Evolutionary conservation across 768 basidiomycete genomes (phyloP).

Genomic region (Lactarius akahatsu): DNA sequence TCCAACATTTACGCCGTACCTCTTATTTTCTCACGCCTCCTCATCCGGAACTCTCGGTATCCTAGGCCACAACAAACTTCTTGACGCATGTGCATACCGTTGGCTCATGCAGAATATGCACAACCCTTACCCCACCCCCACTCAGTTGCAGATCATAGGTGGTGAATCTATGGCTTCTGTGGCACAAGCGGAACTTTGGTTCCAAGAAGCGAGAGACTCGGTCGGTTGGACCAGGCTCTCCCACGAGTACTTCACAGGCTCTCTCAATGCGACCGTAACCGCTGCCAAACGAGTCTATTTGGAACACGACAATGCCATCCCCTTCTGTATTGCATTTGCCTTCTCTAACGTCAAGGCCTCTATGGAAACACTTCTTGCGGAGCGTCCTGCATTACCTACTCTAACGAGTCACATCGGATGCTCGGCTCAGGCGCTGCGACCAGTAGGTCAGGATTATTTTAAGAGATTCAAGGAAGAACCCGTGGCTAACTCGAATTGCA

Average conservation of each 20-base stretch:
- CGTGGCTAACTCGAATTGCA: too few relatives aligned
- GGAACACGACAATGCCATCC: constrained; percentile 21
- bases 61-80: constrained; percentile 4
- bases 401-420: too few relatives aligned
- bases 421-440: too few relatives aligned
- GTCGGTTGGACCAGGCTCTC: constrained; percentile 31
- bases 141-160: constrained; percentile 14
- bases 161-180: constrained; percentile 12
- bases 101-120: constrained; percentile 39
- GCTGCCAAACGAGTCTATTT: constrained; percentile 35
- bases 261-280: constrained; percentile 32
- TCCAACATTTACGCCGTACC: not conserved
- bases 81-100: constrained; percentile 9
- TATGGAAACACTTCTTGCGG: constrained; percentile 36
- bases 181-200: constrained; percentile 27
- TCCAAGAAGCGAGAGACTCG: constrained; percentile 27
- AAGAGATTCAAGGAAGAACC: too few relatives aligned
- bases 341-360: constrained; percentile 35
- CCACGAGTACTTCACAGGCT: constrained; percentile 29
- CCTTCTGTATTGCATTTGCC: constrained; percentile 22
- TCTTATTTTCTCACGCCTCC: not conserved
- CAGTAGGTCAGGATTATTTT: too few relatives aligned
- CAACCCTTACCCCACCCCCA: constrained; percentile 51
- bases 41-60: not conserved
- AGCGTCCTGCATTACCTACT: too few relatives aligned